A percentile compares a stretch with the other conserved stretches of the same genome.
phyloP scores from a whole-genome alignment of 805 yeast species.

The Myxozyma kluyveri region DNA sequence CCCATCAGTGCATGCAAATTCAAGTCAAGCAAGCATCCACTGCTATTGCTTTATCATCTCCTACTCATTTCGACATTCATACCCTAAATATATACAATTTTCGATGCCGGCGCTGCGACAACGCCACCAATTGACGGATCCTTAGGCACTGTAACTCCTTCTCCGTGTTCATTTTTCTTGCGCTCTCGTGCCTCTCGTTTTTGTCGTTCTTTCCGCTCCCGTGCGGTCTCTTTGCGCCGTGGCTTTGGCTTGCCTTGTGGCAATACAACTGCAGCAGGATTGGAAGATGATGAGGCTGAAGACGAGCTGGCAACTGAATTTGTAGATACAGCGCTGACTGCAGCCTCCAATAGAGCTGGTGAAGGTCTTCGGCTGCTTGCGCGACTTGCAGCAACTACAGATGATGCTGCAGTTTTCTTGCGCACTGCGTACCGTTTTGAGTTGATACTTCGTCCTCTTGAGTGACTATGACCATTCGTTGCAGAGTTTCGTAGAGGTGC shows the following conservation, averaged over 20 bases:
- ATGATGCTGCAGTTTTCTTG: neutral
- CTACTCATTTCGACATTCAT: neutral
- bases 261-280: neutral
- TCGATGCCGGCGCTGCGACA: conserved; percentile 4
- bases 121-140: neutral
- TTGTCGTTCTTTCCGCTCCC: conserved; percentile 29
- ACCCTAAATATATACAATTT: conserved; percentile 16
- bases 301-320: neutral
- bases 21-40: no score
- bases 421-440: neutral
- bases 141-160: neutral
- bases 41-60: no score
- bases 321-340: neutral
- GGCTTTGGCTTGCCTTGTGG: conserved; percentile 2
- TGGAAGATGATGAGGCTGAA: neutral
- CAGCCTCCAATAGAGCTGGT: no score
- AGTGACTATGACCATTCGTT: no score
- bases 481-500: no score
- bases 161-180: conserved; percentile 1
- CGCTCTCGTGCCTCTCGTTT: conserved; percentile 28
- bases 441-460: neutral
- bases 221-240: conserved; percentile 22
- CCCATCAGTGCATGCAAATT: no score
- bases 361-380: neutral
- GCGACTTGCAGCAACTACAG: neutral